These are phyloP conservation scores for Posidonia australis DNA, from an alignment of 106 monocot species.

Conservation along the genomic window DNA sequence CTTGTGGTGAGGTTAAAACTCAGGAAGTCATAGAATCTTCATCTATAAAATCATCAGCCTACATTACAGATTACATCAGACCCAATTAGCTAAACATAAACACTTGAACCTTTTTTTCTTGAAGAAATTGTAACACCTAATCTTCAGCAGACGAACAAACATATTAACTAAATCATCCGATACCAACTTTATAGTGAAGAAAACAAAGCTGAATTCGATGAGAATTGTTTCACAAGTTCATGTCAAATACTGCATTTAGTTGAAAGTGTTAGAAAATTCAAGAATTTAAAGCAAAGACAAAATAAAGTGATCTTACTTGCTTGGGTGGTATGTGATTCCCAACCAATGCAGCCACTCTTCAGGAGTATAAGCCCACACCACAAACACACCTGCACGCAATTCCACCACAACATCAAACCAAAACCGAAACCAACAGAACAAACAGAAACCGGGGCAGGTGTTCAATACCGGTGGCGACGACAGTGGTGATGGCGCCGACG, in stretches of 20 bases:
- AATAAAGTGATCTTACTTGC: slow-evolving; percentile 43
- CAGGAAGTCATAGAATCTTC: too few relatives aligned
- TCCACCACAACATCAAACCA: background rate
- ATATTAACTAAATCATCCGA: too few relatives aligned
- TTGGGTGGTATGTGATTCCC: slow-evolving; percentile 95
- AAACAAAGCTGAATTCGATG: too few relatives aligned
- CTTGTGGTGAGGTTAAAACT: too few relatives aligned
- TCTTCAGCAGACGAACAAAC: too few relatives aligned
- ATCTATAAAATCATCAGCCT: too few relatives aligned
- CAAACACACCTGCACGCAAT: slow-evolving; percentile 43
- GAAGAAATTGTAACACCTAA: too few relatives aligned
- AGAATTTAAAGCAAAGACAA: background rate
- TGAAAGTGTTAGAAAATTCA: background rate
- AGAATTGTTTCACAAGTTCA: too few relatives aligned
- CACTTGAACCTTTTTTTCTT: too few relatives aligned
- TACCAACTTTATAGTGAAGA: too few relatives aligned
- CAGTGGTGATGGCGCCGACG: slow-evolving; percentile 88
- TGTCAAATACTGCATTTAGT: background rate
- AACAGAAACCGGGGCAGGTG: background rate
- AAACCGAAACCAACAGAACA: background rate
- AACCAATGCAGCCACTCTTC: slow-evolving; percentile 67
- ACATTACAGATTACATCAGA: too few relatives aligned
- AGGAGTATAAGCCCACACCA: slow-evolving; percentile 91
- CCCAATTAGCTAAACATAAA: too few relatives aligned
- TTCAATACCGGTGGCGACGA: slow-evolving; percentile 54